Evolutionary conservation across 169 alveolate species (phyloP).

Genomic region (Plasmodium adleri): DNA sequence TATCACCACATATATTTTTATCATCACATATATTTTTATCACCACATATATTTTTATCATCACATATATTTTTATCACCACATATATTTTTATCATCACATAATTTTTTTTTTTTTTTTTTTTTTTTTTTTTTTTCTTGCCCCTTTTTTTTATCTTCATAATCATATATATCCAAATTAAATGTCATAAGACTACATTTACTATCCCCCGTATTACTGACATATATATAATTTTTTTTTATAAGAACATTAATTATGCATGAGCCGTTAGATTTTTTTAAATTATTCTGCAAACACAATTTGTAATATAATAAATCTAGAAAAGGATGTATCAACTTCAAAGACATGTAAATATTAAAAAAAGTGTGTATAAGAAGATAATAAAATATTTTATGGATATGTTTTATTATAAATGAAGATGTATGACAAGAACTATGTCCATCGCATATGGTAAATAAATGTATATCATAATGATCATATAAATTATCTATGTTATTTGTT

Average conservation of each 20-base stretch:
- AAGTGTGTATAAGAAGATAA: slow-evolving; percentile 42
- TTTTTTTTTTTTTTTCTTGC: slow-evolving; percentile 1
- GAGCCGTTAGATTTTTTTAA: slow-evolving; percentile 19
- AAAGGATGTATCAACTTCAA: slow-evolving; percentile 42
- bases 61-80: no score
- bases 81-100: no score
- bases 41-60: no score
- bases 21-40: no score
- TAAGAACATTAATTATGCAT: slow-evolving; percentile 49
- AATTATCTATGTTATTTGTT: not conserved
- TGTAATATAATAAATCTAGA: slow-evolving; percentile 45
- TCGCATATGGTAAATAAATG: slow-evolving; percentile 74
- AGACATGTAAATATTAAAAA: slow-evolving; percentile 48
- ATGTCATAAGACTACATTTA: slow-evolving; percentile 49
- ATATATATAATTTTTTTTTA: slow-evolving; percentile 40
- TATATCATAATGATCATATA: slow-evolving; percentile 23
- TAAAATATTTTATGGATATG: slow-evolving; percentile 48
- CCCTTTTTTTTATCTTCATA: not conserved
- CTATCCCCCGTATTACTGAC: slow-evolving; percentile 73
- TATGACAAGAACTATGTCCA: slow-evolving; percentile 68
- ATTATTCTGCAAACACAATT: not conserved
- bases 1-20: no score
- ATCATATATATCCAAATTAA: slow-evolving; percentile 46
- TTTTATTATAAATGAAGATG: slow-evolving; percentile 44
- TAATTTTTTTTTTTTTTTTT: not conserved